phyloP scores from a whole-genome alignment of 768 basidiomycete genomes.

The Terana coerulea region DNA sequence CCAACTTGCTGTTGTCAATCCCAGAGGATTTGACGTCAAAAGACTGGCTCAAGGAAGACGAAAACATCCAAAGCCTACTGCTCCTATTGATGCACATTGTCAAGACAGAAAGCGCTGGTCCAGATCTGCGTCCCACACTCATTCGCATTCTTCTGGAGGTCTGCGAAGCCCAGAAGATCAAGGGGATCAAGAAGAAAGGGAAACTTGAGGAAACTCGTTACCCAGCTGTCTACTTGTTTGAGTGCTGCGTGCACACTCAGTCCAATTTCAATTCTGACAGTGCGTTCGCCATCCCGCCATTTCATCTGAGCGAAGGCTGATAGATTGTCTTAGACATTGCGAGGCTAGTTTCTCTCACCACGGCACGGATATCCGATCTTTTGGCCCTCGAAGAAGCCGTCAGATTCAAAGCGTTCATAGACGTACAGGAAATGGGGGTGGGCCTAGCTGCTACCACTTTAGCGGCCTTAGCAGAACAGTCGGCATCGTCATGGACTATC shows the following conservation, averaged over 20 bases:
- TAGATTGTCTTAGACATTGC: too few relatives aligned
- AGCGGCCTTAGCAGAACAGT: too few relatives aligned
- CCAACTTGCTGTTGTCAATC: neutral
- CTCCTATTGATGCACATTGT: neutral
- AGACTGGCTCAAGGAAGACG: neutral
- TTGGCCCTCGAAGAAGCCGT: too few relatives aligned
- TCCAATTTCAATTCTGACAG: neutral
- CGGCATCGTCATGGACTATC: too few relatives aligned
- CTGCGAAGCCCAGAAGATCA: neutral
- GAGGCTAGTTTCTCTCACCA: too few relatives aligned
- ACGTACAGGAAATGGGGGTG: too few relatives aligned
- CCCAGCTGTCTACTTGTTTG: neutral
- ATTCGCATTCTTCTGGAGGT: neutral
- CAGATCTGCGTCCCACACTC: neutral
- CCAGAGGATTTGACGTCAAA: neutral
- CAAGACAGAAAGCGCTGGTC: neutral
- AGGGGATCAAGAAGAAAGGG: neutral
- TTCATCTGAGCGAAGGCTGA: too few relatives aligned
- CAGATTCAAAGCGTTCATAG: too few relatives aligned
- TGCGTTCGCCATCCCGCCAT: neutral
- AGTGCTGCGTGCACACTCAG: neutral
- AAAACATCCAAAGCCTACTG: neutral
- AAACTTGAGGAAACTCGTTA: neutral
- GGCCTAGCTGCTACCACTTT: too few relatives aligned
- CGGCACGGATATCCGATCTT: too few relatives aligned